These are phyloP conservation scores for Neofusicoccum ribis DNA, from an alignment of 2,329 filamentous ascomycete species.

Conservation along the genomic window DNA sequence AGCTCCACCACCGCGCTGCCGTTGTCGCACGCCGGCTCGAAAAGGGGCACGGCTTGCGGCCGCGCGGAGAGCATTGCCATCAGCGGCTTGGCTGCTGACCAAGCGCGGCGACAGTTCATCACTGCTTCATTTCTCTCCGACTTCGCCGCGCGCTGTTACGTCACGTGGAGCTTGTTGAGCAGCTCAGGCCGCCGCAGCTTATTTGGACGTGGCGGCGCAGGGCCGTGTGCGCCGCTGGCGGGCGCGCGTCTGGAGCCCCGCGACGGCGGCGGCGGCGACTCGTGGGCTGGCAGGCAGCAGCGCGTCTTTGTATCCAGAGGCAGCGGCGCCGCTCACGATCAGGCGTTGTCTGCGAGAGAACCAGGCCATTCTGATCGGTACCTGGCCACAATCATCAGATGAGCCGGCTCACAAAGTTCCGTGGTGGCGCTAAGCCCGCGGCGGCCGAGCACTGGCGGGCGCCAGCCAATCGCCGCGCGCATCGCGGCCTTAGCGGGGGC, in stretches of 20 bases:
- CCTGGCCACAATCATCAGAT: not conserved
- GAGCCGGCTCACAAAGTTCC: not conserved
- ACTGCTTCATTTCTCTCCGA: constrained; percentile 11
- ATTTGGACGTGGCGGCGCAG: not conserved
- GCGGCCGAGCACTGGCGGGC: not conserved
- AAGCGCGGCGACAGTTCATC: not conserved
- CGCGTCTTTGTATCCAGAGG: not conserved
- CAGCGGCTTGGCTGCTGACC: not conserved
- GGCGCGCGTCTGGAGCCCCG: not conserved
- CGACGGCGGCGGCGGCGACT: not conserved
- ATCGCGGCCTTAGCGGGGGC: not conserved
- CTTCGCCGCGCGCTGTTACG: constrained; percentile 4
- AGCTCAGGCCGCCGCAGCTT: not conserved
- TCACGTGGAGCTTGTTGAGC: not conserved
- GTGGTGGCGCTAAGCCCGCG: not conserved
- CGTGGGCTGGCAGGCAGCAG: not conserved
- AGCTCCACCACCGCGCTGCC: not conserved
- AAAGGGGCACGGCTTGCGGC: not conserved
- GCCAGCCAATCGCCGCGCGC: not conserved
- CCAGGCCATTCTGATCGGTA: not conserved
- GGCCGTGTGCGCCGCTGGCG: too few species aligned
- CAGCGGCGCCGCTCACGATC: not conserved
- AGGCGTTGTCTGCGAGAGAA: not conserved
- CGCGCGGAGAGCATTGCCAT: not conserved
- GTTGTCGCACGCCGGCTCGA: not conserved